Conservation (phyloP, 345 rosid species). For the Eucalyptus marginata region DNA sequence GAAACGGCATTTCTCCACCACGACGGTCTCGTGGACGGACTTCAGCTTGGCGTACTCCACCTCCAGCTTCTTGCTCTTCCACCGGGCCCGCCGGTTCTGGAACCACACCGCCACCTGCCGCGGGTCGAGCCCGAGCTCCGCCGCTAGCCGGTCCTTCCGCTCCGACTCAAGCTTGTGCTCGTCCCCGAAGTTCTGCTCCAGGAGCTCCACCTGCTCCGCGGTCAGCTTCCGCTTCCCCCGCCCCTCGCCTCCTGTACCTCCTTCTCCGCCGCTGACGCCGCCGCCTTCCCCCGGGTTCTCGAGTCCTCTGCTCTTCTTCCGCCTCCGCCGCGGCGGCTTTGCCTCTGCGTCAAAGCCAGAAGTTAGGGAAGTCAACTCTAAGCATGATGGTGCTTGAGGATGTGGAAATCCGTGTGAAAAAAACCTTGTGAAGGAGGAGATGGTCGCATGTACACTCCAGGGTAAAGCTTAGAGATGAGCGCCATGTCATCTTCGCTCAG, state of each 20-base stretch:
- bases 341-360: constrained; percentile 1
- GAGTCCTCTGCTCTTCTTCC: constrained; percentile 38
- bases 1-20: constrained; percentile 53
- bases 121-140: not conserved
- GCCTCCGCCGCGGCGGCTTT: constrained; percentile 14
- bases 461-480: constrained; percentile 21
- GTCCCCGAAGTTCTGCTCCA: constrained; percentile 45
- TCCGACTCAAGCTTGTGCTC: constrained; percentile 82
- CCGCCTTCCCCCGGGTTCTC: not conserved
- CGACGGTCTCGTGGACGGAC: constrained; percentile 25
- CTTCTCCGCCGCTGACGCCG: constrained; percentile 32
- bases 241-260: not conserved
- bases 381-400: not conserved
- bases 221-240: constrained; percentile 64
- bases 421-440: constrained; percentile 44
- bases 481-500: constrained; percentile 29
- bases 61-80: constrained; percentile 84
- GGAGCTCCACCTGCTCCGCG: constrained; percentile 47
- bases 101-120: constrained; percentile 95
- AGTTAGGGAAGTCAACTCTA: not conserved
- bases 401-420: not conserved
- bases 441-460: constrained; percentile 23
- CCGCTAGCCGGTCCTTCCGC: constrained; percentile 63
- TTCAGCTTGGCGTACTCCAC: constrained; percentile 55
- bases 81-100: constrained; percentile 68